Percentiles rank a stretch among this genome's conserved stretches.
Evolutionary conservation across 805 yeast genomes (phyloP).

Genomic region (Candida methanosorbosa): DNA sequence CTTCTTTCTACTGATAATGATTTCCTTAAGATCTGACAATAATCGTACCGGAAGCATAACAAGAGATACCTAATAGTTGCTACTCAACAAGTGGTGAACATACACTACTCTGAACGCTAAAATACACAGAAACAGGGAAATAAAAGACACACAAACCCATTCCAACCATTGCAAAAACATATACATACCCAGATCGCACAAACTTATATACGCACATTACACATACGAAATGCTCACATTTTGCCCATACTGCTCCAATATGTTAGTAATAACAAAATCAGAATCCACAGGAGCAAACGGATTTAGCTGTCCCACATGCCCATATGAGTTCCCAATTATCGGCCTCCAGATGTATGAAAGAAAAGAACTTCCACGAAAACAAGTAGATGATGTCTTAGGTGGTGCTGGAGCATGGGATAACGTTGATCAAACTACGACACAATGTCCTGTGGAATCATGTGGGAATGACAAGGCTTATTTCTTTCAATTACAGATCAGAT

Average conservation of each 20-base stretch:
- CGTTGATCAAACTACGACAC: slow-evolving; percentile 90
- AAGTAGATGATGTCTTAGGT: slow-evolving; percentile 93
- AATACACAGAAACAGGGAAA: no score
- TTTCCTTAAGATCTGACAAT: no score
- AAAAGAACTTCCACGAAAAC: slow-evolving; percentile 73
- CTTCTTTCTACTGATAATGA: no score
- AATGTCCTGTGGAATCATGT: slow-evolving; percentile 84
- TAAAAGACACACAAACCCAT: no score
- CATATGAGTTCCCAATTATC: slow-evolving; percentile 83
- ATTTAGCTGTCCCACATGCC: slow-evolving; percentile 88
- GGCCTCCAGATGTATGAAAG: slow-evolving; percentile 83
- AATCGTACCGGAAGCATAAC: no score
- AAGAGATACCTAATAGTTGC: no score
- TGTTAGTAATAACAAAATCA: slow-evolving; percentile 68
- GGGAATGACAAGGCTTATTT: slow-evolving; percentile 89
- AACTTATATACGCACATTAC: no score
- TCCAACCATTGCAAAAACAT: no score
- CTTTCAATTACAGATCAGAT: slow-evolving; percentile 92
- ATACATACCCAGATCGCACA: no score
- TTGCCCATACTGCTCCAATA: slow-evolving; percentile 90
- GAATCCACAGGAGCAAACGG: slow-evolving; percentile 45
- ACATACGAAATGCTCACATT: slow-evolving; percentile 93
- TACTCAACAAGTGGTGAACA: no score
- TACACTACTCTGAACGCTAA: no score
- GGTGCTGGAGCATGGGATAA: slow-evolving; percentile 99